phyloP scores from a whole-genome alignment of 108 stramenopile species.

The Nitzschia palea region DNA sequence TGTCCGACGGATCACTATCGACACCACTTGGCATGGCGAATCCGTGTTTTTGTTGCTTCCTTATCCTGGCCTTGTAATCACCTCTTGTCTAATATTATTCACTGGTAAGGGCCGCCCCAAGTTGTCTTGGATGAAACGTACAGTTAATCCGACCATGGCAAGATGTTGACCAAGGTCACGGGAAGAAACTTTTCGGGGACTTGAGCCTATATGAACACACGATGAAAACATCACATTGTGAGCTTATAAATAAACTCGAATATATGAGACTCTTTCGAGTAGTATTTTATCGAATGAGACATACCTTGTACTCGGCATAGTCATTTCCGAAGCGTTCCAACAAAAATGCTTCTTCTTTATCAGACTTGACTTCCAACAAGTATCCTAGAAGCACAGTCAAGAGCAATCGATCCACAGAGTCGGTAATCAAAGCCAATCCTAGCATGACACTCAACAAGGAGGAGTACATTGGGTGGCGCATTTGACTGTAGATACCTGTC shows the following conservation, averaged over 20 bases:
- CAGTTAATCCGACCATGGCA: conserved; percentile 5
- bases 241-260: too few species aligned
- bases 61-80: too few species aligned
- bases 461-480: conserved; percentile 79
- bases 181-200: conserved; percentile 52
- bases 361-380: conserved; percentile 54
- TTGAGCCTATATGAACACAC: neutral
- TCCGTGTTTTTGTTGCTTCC: too few species aligned
- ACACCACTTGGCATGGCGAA: too few species aligned
- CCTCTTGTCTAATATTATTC: too few species aligned
- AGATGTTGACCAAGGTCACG: neutral
- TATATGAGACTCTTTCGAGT: neutral
- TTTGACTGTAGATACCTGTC: conserved; percentile 47
- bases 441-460: conserved; percentile 41
- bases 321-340: conserved; percentile 17
- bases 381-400: conserved; percentile 41
- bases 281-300: neutral
- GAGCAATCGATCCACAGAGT: conserved; percentile 41
- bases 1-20: too few species aligned
- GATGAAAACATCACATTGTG: neutral
- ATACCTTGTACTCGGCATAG: conserved; percentile 29
- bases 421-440: conserved; percentile 52
- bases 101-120: too few species aligned
- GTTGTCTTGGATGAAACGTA: too few species aligned
- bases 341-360: conserved; percentile 51